Base-by-base conservation (phyloP, 2,329 filamentous ascomycete genomes). In the Raffaelea albimanens region DNA sequence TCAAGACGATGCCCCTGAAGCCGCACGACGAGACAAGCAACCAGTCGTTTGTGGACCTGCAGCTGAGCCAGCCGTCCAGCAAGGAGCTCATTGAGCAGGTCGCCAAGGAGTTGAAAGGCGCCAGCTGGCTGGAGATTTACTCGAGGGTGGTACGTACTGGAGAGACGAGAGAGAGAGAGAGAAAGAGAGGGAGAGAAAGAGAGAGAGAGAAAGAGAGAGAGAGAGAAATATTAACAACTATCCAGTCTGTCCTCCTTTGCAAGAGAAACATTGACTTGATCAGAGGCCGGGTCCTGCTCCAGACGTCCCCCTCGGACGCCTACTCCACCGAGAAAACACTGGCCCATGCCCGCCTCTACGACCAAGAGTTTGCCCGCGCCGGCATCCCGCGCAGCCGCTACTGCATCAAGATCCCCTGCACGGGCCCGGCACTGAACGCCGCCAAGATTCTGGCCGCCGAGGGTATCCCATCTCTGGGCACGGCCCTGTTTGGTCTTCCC, bases 391-490 rank as follows among this genome's bases (percentile, higher is more conserved):
- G 67, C n/a, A 68, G 71, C 48, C 63, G 68, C 13, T 73, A 68
- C 54, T 70, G 67, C 53, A 73, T 75, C 63, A 75, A 75, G 57
- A 73, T 75, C 20, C 71, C 71, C 11, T 65, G 64, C 22, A 74
- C 71, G 0, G 71, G 71, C 0, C 64, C 70, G 0, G 71, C 67
- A 10, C 56, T 75, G 22, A 69, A 66, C 45, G 70, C 69, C 0
- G 67, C 66, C 23, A 67, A 63, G 43, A 59, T 64, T 14, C 61
- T 75, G 31, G 61, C 60, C 3, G 52, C 56, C 1, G 69, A 72
- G 50, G 69, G 70, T 4, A 72, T 73, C 43, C 60, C 62, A 2
- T 75, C 71, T 1, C 61, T 74, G 1, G 54, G 55, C 21, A 75
- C 71, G 0, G 64, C 70, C 0, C 54, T 74, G 2, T 72, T 75